A percentile compares a stretch with the other conserved stretches of the same genome.
Evolutionary conservation across 1,284 basidiomycete species (phyloP).

Genomic region (Ustilago cynodontis): DNA sequence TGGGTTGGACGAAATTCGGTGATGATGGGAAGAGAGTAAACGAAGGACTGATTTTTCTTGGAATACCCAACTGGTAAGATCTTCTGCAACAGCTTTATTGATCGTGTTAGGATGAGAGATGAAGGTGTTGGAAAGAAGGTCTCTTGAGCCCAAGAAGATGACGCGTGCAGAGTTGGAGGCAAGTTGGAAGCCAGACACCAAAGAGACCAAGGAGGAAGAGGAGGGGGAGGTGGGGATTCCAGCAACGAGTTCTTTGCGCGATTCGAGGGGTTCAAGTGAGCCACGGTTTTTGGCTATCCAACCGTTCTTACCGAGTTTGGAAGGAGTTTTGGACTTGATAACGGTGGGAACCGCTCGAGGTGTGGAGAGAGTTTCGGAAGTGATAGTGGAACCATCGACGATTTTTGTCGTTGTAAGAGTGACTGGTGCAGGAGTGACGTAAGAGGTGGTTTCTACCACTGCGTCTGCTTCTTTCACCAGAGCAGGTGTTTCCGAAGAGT

Average conservation of each 20-base stretch:
- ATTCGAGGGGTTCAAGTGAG: slow-evolving; percentile 44
- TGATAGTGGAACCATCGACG: slow-evolving; percentile 35
- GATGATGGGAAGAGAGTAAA: slow-evolving; percentile 80
- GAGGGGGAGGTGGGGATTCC: slow-evolving; percentile 33
- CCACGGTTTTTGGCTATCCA: slow-evolving; percentile 45
- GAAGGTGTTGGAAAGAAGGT: slow-evolving; percentile 76
- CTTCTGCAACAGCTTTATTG: slow-evolving; percentile 80
- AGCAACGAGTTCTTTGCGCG: slow-evolving; percentile 43
- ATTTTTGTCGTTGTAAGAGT: slow-evolving; percentile 44
- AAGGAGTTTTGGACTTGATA: slow-evolving; percentile 20
- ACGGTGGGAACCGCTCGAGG: slow-evolving; percentile 42
- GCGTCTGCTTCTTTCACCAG: slow-evolving; percentile 28
- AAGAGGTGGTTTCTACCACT: slow-evolving; percentile 24
- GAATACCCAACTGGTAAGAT: slow-evolving; percentile 90
- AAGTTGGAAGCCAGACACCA: slow-evolving; percentile 92
- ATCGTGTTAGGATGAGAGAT: slow-evolving; percentile 69
- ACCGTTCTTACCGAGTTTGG: slow-evolving; percentile 40
- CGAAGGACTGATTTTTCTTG: slow-evolving; percentile 85
- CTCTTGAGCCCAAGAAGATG: slow-evolving; percentile 84
- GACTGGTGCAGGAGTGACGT: slow-evolving; percentile 35
- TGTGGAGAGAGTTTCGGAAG: slow-evolving; percentile 34
- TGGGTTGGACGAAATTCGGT: slow-evolving; percentile 75
- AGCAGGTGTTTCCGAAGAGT: slow-evolving; percentile 77
- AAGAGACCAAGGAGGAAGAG: slow-evolving; percentile 67
- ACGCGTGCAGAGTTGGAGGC: slow-evolving; percentile 79